Conservation (phyloP, 148 eudicot genomes). For the Vaccinium myrtillus region DNA sequence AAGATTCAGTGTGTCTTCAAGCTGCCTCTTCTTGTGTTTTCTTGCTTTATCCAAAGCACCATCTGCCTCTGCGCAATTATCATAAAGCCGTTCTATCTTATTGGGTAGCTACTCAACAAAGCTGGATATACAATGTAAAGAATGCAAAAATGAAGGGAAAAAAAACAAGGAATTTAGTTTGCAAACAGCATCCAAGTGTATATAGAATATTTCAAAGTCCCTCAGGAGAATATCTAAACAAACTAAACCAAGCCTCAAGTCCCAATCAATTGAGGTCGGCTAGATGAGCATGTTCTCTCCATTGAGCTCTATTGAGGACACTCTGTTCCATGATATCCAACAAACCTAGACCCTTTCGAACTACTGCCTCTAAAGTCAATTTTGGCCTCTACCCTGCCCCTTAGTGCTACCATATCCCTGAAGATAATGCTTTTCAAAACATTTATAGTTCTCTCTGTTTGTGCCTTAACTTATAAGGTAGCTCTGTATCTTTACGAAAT, state of each 20-base stretch:
- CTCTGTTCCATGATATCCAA: neutral
- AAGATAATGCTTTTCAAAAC: neutral
- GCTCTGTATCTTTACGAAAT: neutral
- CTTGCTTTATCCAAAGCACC: constrained; percentile 99
- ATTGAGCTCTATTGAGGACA: neutral
- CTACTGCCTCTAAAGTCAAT: neutral
- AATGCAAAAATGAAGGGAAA: neutral
- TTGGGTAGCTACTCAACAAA: constrained; percentile 9
- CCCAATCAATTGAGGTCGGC: neutral
- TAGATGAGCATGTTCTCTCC: neutral
- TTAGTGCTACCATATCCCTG: neutral
- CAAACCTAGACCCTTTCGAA: neutral
- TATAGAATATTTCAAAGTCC: neutral
- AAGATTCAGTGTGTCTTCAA: constrained; percentile 83
- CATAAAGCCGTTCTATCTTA: neutral
- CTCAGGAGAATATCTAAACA: neutral
- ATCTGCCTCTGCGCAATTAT: constrained; percentile 73
- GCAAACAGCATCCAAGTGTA: neutral
- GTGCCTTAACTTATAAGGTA: neutral
- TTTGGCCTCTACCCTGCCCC: neutral
- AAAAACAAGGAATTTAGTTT: neutral
- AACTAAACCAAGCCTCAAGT: neutral
- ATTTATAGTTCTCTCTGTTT: neutral
- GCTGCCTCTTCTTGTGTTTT: constrained; percentile 97
- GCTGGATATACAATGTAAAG: neutral